Evolutionary conservation across 2,329 filamentous ascomycete species (phyloP).

Genomic region (Calonectria honghensis): DNA sequence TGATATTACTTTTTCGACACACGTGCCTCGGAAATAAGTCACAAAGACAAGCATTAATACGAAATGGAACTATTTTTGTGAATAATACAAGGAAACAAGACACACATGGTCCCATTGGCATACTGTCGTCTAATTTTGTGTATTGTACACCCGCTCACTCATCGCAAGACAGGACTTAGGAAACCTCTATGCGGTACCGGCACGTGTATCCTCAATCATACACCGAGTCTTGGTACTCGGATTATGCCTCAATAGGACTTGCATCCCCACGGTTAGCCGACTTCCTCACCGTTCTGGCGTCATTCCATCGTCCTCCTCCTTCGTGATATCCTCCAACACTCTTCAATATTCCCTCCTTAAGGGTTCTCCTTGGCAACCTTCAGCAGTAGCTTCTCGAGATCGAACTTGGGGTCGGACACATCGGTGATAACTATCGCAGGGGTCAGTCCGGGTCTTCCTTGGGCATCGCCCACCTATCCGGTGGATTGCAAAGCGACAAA

Average conservation of each 20-base stretch:
- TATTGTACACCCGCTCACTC: constrained; percentile 74
- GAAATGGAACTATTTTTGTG: constrained; percentile 27
- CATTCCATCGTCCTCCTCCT: constrained; percentile 53
- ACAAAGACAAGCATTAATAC: constrained; percentile 6
- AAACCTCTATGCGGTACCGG: constrained; percentile 71
- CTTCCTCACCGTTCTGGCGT: constrained; percentile 50
- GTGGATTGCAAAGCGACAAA: constrained; percentile 12
- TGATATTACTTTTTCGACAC: constrained; percentile 4
- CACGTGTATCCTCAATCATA: constrained; percentile 64
- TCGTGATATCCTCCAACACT: constrained; percentile 50
- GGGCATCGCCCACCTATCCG: not conserved
- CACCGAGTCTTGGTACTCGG: constrained; percentile 59
- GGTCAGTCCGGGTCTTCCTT: constrained; percentile 49
- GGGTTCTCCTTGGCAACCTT: constrained; percentile 74
- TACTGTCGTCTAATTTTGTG: constrained; percentile 67
- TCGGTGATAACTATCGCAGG: constrained; percentile 67
- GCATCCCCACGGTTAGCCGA: constrained; percentile 51
- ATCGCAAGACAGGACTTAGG: constrained; percentile 64
- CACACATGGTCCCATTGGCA: constrained; percentile 49
- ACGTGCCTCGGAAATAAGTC: constrained; percentile 12
- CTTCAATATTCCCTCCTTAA: constrained; percentile 58
- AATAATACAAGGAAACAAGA: constrained; percentile 34
- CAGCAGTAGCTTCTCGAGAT: constrained; percentile 89
- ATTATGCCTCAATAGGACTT: constrained; percentile 53
- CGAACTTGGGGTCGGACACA: constrained; percentile 91